Evolutionary conservation across 2,329 filamentous ascomycete species (phyloP).

Genomic region (Neopestalotiopsis clavispora): DNA sequence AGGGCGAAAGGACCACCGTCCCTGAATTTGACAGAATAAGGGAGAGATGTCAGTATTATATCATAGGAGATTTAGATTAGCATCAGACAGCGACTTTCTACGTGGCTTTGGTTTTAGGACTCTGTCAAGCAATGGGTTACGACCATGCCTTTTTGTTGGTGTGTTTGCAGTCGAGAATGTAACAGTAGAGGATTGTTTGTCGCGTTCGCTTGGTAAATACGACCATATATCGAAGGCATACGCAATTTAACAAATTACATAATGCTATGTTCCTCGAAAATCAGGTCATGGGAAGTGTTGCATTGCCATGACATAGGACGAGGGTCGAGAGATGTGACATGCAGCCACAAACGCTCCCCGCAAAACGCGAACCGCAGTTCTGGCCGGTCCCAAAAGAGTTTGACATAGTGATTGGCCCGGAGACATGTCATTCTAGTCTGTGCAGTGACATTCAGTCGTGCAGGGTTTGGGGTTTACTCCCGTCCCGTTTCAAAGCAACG

Average conservation of each 20-base stretch:
- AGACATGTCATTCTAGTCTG: not conserved
- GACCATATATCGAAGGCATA: not conserved
- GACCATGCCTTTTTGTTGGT: too few species aligned
- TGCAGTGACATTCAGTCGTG: not conserved
- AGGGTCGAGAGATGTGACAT: not conserved
- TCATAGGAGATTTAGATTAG: too few species aligned
- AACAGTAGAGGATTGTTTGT: too few species aligned
- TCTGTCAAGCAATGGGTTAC: too few species aligned
- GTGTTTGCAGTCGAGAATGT: too few species aligned
- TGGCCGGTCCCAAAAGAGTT: not conserved
- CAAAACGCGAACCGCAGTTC: not conserved
- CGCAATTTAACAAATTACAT: not conserved
- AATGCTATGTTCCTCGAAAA: not conserved
- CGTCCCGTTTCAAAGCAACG: not conserved
- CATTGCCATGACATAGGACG: not conserved
- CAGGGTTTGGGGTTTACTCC: not conserved
- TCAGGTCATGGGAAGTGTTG: not conserved
- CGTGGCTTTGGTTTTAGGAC: too few species aligned
- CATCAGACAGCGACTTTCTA: too few species aligned
- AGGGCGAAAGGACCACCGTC: too few species aligned
- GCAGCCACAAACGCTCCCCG: not conserved
- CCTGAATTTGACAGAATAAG: too few species aligned
- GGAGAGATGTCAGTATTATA: too few species aligned
- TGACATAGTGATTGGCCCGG: not conserved
- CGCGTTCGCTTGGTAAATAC: too few species aligned